These are phyloP conservation scores for Zygosaccharomyces gambellarensis DNA, from an alignment of 805 yeast species.

Conservation along the genomic window DNA sequence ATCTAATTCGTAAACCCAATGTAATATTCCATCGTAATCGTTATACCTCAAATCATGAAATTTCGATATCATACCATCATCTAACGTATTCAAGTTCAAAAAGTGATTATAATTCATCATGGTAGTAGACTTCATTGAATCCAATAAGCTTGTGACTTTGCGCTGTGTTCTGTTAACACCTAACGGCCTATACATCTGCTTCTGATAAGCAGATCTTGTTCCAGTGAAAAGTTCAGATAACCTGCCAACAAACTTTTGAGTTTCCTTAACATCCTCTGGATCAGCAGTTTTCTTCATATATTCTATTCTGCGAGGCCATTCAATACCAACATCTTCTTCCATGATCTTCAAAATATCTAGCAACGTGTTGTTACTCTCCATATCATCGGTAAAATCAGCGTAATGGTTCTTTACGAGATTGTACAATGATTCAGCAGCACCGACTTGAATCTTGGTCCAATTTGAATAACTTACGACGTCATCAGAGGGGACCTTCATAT, in stretches of 20 bases:
- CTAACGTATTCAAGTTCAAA: conserved; percentile 14
- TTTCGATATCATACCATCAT: conserved; percentile 30
- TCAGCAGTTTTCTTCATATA: conserved; percentile 24
- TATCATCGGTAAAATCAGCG: conserved; percentile 66
- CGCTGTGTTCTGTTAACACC: conserved; percentile 25
- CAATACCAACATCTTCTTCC: conserved; percentile 56
- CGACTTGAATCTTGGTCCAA: conserved; percentile 74
- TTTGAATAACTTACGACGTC: conserved; percentile 57
- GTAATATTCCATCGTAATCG: conserved; percentile 44
- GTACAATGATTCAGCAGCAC: conserved; percentile 70
- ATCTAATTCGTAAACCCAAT: conserved; percentile 62
- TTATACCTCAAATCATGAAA: conserved; percentile 18
- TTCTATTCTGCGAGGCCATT: conserved; percentile 46
- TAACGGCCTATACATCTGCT: conserved; percentile 61
- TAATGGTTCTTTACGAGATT: conserved; percentile 70
- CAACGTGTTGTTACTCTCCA: conserved; percentile 53
- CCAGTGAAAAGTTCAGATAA: conserved; percentile 50
- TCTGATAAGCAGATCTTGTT: conserved; percentile 64
- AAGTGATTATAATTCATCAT: conserved; percentile 15
- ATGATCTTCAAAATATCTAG: conserved; percentile 61
- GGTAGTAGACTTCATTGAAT: conserved; percentile 17
- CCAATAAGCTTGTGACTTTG: conserved; percentile 19
- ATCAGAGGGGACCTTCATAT: conserved; percentile 35
- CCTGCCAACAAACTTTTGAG: conserved; percentile 27
- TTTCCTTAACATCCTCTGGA: conserved; percentile 21